Evolutionary conservation across 345 rosid species (phyloP).

Genomic region (Pugionium cornutum): DNA sequence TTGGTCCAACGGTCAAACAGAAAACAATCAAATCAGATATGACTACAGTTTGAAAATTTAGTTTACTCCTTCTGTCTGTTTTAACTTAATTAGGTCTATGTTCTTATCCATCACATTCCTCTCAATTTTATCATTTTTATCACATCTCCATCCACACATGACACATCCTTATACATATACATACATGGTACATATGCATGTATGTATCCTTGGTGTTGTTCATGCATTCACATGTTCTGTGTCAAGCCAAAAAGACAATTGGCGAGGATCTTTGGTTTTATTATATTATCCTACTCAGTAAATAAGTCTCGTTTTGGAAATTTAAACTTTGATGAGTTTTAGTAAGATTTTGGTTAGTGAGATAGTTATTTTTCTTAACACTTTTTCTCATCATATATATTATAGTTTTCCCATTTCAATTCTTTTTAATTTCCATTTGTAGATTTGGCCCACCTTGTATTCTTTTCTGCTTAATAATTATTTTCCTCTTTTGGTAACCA

Average conservation of each 20-base stretch:
- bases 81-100: constrained; percentile 40
- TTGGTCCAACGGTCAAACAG: constrained; percentile 47
- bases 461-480: constrained; percentile 23
- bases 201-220: constrained; percentile 11
- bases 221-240: constrained; percentile 39
- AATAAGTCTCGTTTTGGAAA: constrained; percentile 17
- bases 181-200: background rate
- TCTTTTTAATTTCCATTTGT: constrained; percentile 23
- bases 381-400: background rate
- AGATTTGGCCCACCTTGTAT: constrained; percentile 33
- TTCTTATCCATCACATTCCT: constrained; percentile 29
- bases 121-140: constrained; percentile 28
- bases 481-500: constrained; percentile 40
- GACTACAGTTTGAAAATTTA: constrained; percentile 28
- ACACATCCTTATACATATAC: too few species aligned
- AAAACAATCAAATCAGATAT: constrained; percentile 41
- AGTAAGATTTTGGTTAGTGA: constrained; percentile 21
- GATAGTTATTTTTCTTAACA: constrained; percentile 21
- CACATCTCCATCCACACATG: constrained; percentile 26
- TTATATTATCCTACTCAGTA: constrained; percentile 27
- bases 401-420: background rate
- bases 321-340: constrained; percentile 11
- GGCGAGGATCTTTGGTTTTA: constrained; percentile 29
- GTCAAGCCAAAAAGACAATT: constrained; percentile 36
- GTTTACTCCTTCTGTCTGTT: constrained; percentile 34